These are phyloP conservation scores for Colletotrichum somersetense DNA, from an alignment of 2,329 filamentous ascomycete species.

Conservation along the genomic window DNA sequence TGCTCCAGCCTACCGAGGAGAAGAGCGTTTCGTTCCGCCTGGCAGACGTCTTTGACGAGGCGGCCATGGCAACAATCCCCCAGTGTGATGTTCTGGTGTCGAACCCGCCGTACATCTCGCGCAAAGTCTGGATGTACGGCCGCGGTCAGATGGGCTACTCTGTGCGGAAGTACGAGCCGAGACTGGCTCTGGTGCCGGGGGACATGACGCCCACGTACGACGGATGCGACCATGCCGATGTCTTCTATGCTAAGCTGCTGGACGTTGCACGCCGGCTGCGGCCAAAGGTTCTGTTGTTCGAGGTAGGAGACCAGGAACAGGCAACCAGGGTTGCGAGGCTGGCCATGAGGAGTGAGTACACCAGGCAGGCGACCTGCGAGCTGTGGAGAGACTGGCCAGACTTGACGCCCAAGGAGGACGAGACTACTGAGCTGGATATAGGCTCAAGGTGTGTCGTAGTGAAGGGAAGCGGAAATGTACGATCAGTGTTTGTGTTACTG, in stretches of 20 bases:
- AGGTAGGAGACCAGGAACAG: conserved; percentile 79
- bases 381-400: conserved; percentile 80
- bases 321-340: conserved; percentile 71
- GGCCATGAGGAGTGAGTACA: conserved; percentile 51
- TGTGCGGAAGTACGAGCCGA: conserved; percentile 86
- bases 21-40: conserved; percentile 58
- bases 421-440: conserved; percentile 45
- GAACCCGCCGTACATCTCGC: conserved; percentile 93
- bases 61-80: conserved; percentile 49
- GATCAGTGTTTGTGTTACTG: conserved; percentile 55
- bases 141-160: conserved; percentile 71
- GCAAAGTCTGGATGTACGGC: conserved; percentile 55
- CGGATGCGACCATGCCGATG: conserved; percentile 57
- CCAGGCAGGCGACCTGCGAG: conserved; percentile 61
- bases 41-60: conserved; percentile 63
- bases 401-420: conserved; percentile 48
- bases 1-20: conserved; percentile 41
- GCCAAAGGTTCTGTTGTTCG: conserved; percentile 72
- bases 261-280: conserved; percentile 62
- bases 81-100: conserved; percentile 78
- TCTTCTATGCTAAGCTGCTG: conserved; percentile 78
- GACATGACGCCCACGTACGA: conserved; percentile 47
- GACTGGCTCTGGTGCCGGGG: conserved; percentile 77
- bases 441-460: conserved; percentile 45
- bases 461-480: conserved; percentile 62